Evolutionary conservation across 2,329 filamentous ascomycete species (phyloP).

Genomic region (Scedosporium minutisporum): DNA sequence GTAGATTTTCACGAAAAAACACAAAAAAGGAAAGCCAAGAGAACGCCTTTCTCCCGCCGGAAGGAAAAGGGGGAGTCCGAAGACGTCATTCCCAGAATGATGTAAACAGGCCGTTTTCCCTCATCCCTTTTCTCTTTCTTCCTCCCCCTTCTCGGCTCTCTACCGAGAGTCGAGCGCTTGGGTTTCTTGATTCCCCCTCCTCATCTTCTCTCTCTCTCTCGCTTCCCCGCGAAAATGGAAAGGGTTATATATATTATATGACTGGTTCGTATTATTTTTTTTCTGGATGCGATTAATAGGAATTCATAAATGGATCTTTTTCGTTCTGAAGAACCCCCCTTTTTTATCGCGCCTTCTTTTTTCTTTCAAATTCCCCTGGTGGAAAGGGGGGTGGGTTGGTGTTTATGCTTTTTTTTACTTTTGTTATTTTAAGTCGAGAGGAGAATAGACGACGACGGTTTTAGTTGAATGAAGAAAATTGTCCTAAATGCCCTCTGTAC

Average conservation of each 20-base stretch:
- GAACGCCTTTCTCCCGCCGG: not conserved
- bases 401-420: not conserved
- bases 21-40: not conserved
- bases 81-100: not conserved
- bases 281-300: constrained; percentile 27
- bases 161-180: constrained; percentile 13
- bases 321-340: not conserved
- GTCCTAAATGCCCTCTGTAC: not conserved
- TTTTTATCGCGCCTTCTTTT: constrained; percentile 10
- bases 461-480: not conserved
- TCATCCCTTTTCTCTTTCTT: not conserved
- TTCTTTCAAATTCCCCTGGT: constrained; percentile 13
- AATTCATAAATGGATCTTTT: constrained; percentile 14
- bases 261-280: constrained; percentile 45
- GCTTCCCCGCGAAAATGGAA: constrained; percentile 7
- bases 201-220: constrained; percentile 9
- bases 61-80: not conserved
- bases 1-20: constrained; percentile 1
- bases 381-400: not conserved
- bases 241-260: constrained; percentile 24
- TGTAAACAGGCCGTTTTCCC: not conserved
- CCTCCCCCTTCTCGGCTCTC: not conserved
- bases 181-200: constrained; percentile 10
- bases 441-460: not conserved
- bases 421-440: not conserved